A percentile compares a stretch with the other conserved stretches of the same genome.
Conservation (phyloP, 2,329 filamentous ascomycete species). For the Penicillium sp. region DNA sequence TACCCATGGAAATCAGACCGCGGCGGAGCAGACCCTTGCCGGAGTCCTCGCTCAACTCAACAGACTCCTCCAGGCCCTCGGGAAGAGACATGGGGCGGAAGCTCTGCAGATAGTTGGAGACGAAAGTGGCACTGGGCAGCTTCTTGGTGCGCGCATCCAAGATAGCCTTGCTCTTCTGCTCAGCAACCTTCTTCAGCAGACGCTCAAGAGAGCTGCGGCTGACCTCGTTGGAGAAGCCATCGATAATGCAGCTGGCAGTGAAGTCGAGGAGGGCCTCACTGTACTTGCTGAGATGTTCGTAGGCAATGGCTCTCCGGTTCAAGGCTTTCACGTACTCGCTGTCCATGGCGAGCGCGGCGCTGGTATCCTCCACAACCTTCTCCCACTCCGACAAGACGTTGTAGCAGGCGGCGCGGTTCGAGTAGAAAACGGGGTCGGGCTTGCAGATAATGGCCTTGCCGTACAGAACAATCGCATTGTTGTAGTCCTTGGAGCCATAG, state of each 20-base stretch:
- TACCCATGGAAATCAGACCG: conserved; percentile 73
- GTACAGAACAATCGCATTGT: conserved; percentile 89
- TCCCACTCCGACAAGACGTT: conserved; percentile 91
- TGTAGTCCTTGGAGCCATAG: conserved; percentile 90
- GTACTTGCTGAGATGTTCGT: conserved; percentile 86
- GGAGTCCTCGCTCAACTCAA: conserved; percentile 70
- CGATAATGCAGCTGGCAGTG: conserved; percentile 98
- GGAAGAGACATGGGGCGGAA: conserved; percentile 82
- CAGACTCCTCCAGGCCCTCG: conserved; percentile 72
- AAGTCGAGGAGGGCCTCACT: conserved; percentile 95
- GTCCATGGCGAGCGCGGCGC: conserved; percentile 87
- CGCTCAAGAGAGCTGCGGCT: conserved; percentile 88
- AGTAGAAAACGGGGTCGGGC: conserved; percentile 96
- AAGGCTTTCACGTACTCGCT: conserved; percentile 96
- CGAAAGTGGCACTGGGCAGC: conserved; percentile 91
- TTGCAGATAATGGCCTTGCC: conserved; percentile 95
- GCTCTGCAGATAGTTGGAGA: conserved; percentile 98
- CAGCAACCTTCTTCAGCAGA: conserved; percentile 92
- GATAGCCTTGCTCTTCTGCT: conserved; percentile 88
- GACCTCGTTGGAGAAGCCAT: conserved; percentile 87
- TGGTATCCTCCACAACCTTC: conserved; percentile 95
- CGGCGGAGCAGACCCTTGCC: conserved; percentile 82
- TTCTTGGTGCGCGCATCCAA: conserved; percentile 74
- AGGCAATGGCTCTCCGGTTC: conserved; percentile 93
- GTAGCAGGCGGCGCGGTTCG: conserved; percentile 95